phyloP scores from a whole-genome alignment of 768 basidiomycete genomes.

The Hypholoma fasciculare region DNA sequence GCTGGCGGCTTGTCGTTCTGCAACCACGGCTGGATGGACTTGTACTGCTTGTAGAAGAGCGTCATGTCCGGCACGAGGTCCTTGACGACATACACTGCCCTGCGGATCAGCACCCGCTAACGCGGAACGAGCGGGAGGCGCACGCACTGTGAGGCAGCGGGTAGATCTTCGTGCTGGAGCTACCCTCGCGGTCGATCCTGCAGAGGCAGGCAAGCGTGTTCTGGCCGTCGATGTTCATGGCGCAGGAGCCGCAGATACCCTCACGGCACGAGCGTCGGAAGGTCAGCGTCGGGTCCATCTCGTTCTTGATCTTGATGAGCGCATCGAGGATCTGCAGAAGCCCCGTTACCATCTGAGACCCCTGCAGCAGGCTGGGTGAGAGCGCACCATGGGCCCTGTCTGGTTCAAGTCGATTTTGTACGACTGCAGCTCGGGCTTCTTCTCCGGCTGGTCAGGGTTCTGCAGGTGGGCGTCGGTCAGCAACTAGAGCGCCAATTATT shows the following conservation, averaged over 20 bases:
- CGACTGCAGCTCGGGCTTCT: constrained; percentile 88
- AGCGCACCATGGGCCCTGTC: constrained; percentile 86
- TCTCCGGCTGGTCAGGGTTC: constrained; percentile 95
- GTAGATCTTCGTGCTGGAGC: constrained; percentile 88
- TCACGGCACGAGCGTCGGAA: constrained; percentile 93
- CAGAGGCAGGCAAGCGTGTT: constrained; percentile 98
- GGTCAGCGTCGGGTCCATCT: constrained; percentile 93
- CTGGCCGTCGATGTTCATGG: constrained; percentile 98
- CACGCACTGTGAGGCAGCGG: constrained; percentile 94
- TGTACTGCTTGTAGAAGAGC: constrained; percentile 99
- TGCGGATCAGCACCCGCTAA: background rate
- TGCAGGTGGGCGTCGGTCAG: constrained; percentile 6
- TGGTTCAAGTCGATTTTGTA: constrained; percentile 93
- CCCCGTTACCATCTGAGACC: constrained; percentile 1
- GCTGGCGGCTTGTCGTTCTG: constrained; percentile 91
- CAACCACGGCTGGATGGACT: constrained; percentile 96
- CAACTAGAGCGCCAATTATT: background rate
- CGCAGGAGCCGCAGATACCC: constrained; percentile 97
- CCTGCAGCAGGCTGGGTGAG: background rate
- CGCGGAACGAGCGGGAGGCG: background rate
- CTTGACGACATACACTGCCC: constrained; percentile 95
- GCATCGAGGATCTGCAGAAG: constrained; percentile 75
- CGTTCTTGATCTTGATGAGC: constrained; percentile 99
- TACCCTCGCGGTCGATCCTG: constrained; percentile 78
- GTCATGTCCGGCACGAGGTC: constrained; percentile 94